Evolutionary conservation across 148 eudicot genomes (phyloP).

Genomic region (Tetragonia tetragonoides): DNA sequence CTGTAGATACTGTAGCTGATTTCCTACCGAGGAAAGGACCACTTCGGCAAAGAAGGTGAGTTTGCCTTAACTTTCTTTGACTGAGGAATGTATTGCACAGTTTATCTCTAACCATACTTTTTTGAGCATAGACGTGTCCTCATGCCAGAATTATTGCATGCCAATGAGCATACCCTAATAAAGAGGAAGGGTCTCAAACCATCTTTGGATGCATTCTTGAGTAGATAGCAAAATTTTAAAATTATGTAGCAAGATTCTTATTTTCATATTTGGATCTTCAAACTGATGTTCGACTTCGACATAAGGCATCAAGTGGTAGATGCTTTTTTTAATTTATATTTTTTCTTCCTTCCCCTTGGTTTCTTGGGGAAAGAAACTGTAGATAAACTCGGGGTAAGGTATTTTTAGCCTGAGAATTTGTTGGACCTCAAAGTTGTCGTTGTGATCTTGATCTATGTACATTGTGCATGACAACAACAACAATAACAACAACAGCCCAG

Average conservation of each 20-base stretch:
- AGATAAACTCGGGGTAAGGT: no score
- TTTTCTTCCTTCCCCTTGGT: no score
- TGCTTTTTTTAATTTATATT: no score
- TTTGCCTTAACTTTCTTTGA: neutral
- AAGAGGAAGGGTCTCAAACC: neutral
- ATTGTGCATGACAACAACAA: neutral
- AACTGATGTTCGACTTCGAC: neutral
- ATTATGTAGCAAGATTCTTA: neutral
- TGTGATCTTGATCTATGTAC: no score
- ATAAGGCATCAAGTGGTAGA: no score
- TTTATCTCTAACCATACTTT: neutral
- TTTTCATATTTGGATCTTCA: neutral
- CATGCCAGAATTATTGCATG: neutral
- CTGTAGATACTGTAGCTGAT: conserved; percentile 92
- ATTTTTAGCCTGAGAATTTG: no score
- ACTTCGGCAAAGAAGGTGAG: conserved; percentile 79
- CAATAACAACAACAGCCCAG: neutral
- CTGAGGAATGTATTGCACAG: neutral
- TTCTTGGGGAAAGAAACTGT: no score
- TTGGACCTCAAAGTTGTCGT: no score
- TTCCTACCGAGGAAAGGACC: conserved; percentile 96
- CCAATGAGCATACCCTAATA: neutral
- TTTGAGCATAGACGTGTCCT: neutral
- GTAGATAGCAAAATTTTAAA: no score
- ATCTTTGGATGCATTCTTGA: neutral